Percentiles rank a stretch among this genome's conserved stretches.
Conservation (phyloP, 345 rosid species). For the Ceriops zippeliana region DNA sequence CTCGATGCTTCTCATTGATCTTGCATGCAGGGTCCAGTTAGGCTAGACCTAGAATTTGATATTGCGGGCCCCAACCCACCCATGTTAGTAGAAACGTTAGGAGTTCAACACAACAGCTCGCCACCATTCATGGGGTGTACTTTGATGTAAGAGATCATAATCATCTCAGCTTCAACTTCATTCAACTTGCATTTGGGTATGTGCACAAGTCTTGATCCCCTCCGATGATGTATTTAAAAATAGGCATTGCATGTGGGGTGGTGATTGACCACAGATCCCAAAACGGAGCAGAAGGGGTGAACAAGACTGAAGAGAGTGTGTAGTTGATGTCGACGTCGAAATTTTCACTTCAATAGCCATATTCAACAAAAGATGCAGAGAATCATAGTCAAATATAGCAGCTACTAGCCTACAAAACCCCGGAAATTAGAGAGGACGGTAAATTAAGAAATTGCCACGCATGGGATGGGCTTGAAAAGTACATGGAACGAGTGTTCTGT, state of each 20-base stretch:
- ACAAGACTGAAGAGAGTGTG: not conserved
- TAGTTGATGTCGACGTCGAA: conserved; percentile 17
- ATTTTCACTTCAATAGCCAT: not conserved
- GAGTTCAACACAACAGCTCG: not conserved
- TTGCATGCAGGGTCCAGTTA: too few relatives aligned
- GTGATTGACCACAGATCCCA: conserved; percentile 14
- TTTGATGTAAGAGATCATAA: not conserved
- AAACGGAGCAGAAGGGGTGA: not conserved
- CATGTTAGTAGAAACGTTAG: too few relatives aligned
- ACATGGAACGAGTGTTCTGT: conserved; percentile 22
- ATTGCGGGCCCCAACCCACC: too few relatives aligned
- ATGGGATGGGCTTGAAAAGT: conserved; percentile 26
- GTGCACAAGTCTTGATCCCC: too few relatives aligned
- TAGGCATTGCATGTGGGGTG: conserved; percentile 20
- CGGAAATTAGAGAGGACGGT: not conserved
- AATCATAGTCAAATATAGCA: conserved; percentile 43
- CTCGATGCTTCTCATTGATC: too few relatives aligned
- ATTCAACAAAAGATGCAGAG: not conserved
- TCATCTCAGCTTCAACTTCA: not conserved
- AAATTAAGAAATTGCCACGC: not conserved
- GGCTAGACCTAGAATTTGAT: too few relatives aligned
- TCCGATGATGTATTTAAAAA: not conserved
- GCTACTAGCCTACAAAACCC: conserved; percentile 24
- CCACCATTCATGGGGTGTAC: not conserved
- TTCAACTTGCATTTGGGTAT: too few relatives aligned